A percentile compares a stretch with the other conserved stretches of the same genome.
These are phyloP conservation scores for Yarrowia divulgata DNA, from an alignment of 805 yeast species.

Conservation along the genomic window DNA sequence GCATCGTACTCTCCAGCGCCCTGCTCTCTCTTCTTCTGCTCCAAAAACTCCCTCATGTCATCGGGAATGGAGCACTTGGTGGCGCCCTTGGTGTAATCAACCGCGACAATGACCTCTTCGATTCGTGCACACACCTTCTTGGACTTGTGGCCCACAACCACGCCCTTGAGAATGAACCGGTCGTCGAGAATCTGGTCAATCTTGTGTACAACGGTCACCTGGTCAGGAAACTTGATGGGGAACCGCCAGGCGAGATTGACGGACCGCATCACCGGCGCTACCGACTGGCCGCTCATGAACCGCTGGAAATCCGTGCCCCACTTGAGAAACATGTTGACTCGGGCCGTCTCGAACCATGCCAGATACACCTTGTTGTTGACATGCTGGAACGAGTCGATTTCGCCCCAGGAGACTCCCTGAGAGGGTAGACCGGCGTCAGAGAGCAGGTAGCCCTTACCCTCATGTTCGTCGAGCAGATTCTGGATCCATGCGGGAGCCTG, in stretches of 20 bases:
- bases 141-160: slow-evolving; percentile 44
- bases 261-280: slow-evolving; percentile 45
- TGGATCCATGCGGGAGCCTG: slow-evolving; percentile 15
- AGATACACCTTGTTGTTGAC: slow-evolving; percentile 46
- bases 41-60: slow-evolving; percentile 40
- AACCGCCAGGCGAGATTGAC: slow-evolving; percentile 44
- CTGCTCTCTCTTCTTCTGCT: slow-evolving; percentile 23
- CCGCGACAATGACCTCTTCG: slow-evolving; percentile 44
- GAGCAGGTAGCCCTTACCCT: slow-evolving; percentile 23
- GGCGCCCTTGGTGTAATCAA: slow-evolving; percentile 43
- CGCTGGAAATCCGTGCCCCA: slow-evolving; percentile 42
- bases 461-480: slow-evolving; percentile 15
- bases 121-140: slow-evolving; percentile 45
- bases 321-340: slow-evolving; percentile 31
- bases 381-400: slow-evolving; percentile 44
- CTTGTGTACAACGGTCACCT: slow-evolving; percentile 43
- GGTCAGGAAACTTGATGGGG: slow-evolving; percentile 45
- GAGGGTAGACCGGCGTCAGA: slow-evolving; percentile 38
- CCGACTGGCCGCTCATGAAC: slow-evolving; percentile 42
- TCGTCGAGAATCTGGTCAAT: slow-evolving; percentile 42
- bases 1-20: slow-evolving; percentile 21
- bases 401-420: slow-evolving; percentile 44
- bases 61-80: slow-evolving; percentile 44
- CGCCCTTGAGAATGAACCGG: slow-evolving; percentile 43
- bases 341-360: slow-evolving; percentile 44